Evolutionary conservation across 1,284 basidiomycete species (phyloP), one percentile per base, ranked within the genome.

Genomic region (Inonotus hispidus): DNA sequence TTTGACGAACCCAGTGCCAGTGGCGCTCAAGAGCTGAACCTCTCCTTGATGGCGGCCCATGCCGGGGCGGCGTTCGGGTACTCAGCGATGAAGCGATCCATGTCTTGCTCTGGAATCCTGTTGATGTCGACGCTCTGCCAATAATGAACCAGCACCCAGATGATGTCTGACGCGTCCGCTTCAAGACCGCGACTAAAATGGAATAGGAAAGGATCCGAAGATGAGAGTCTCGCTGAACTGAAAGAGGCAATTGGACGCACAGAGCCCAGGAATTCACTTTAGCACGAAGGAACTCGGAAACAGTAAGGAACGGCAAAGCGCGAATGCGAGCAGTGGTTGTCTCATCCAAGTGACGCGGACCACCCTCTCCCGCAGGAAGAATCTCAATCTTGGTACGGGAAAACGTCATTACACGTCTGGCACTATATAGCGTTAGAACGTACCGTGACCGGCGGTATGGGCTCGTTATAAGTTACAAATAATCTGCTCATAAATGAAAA

Each of bases 341-440:
- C 46, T 74, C 68, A 72, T 91, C 85, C 41, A 92, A 78, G 66
- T 80, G 81, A 58, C 88, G 84, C 53, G 90, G 89, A 5, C 90
- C 89, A 58, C 82, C 81, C 72, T 92, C 89, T 21, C 90, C 89
- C 49, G 88, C 89, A 25, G 85, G 84, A 46, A 91, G 71, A 60
- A 92, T 89, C 72, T 92, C 89, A 71, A 92, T 90, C 89, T 92
- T 50, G 11, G n/a, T n/a, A n/a, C n/a, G n/a, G 16, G n/a, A 35
- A 32, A 16, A 19, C 32, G 49, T 23, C 2, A 29, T 29, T 55
- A 49, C 56, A 27, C 37, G 19, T 25, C 19, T 23, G n/a, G n/a
- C 10, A 58, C 14, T 38, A 23, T 25, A 5, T 23, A 14, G n/a
- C 10, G 57, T 14, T 38, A 23, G 47, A 43, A 67, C 72, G 66